Conservation (phyloP, 2,329 filamentous ascomycete genomes). For the Fonsecaea erecta region DNA sequence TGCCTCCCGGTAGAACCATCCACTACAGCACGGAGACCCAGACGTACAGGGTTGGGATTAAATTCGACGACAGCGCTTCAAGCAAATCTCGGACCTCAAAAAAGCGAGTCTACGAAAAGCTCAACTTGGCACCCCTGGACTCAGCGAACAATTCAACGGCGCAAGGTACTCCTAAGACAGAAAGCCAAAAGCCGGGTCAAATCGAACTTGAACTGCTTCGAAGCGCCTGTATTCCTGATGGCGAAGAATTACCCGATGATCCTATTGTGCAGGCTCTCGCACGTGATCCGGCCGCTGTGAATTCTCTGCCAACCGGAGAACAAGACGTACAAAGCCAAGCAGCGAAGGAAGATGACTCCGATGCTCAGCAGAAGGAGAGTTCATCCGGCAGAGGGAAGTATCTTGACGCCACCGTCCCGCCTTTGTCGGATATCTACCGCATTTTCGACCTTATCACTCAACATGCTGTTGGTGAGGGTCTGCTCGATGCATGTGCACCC, state of each 20-base stretch:
- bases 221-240: neutral
- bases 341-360: neutral
- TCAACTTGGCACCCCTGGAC: neutral
- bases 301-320: neutral
- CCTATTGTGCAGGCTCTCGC: neutral
- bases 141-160: neutral
- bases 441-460: slow-evolving; percentile 57
- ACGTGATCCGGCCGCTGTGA: neutral
- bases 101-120: slow-evolving; percentile 3
- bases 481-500: slow-evolving; percentile 44
- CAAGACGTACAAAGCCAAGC: neutral
- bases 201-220: slow-evolving; percentile 2
- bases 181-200: neutral
- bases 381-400: slow-evolving; percentile 8
- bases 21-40: neutral
- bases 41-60: neutral
- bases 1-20: neutral
- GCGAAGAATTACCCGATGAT: neutral
- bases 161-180: neutral
- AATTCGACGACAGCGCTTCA: neutral
- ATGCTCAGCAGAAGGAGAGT: neutral
- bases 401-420: slow-evolving; percentile 42
- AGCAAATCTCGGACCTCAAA: neutral
- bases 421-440: slow-evolving; percentile 52
- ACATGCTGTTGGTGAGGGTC: slow-evolving; percentile 36